A percentile compares a stretch with the other conserved stretches of the same genome.
These are phyloP conservation scores for Sherardia arvensis DNA, from an alignment of 257 asterid species.

Conservation along the genomic window DNA sequence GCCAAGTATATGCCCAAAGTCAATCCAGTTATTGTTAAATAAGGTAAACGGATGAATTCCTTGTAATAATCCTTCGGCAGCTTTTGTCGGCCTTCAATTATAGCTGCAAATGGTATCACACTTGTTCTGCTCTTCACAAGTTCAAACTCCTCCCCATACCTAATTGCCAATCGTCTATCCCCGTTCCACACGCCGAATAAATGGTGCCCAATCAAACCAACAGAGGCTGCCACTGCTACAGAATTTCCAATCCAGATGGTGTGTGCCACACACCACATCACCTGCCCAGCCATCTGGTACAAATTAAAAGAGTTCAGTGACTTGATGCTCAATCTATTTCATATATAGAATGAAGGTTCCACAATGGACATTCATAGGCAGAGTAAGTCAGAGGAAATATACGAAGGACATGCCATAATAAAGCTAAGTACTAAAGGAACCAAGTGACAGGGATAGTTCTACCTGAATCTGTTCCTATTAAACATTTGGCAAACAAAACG, in stretches of 20 bases:
- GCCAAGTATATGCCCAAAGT: conserved; percentile 80
- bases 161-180: conserved; percentile 66
- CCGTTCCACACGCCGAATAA: conserved; percentile 96
- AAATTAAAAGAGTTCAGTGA: background rate
- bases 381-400: background rate
- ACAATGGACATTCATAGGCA: background rate
- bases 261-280: conserved; percentile 94
- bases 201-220: conserved; percentile 90
- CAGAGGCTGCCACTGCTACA: conserved; percentile 77
- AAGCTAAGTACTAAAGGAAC: background rate
- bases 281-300: conserved; percentile 87
- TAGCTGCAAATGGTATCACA: conserved; percentile 80
- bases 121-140: conserved; percentile 72
- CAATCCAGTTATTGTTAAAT: conserved; percentile 53
- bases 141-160: conserved; percentile 83
- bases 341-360: background rate
- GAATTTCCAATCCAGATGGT: conserved; percentile 93
- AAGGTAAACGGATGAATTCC: conserved; percentile 82
- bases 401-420: background rate
- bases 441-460: background rate
- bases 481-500: too few species aligned
- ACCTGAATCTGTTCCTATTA: background rate
- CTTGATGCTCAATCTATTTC: background rate
- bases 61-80: conserved; percentile 65
- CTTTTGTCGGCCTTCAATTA: conserved; percentile 90